Conservation (phyloP, 176 grass and related monocot genomes). For the Phoenix roebelenii region DNA sequence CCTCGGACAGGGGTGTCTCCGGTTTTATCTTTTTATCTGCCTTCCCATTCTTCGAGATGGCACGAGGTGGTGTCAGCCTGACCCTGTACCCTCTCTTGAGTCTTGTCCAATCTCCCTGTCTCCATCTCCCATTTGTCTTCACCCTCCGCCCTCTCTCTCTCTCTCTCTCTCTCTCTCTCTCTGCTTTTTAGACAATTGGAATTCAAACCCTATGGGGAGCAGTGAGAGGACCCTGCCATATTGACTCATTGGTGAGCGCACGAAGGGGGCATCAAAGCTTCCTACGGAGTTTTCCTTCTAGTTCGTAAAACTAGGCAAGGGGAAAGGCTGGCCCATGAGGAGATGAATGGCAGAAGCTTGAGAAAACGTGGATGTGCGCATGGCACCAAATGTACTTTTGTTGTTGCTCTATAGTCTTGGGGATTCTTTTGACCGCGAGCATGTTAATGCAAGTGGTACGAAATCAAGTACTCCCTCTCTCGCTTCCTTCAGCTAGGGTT, state of each 20-base stretch:
- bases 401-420: background rate
- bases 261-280: slow-evolving; percentile 2
- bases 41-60: slow-evolving; percentile 1
- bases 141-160: background rate
- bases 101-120: background rate
- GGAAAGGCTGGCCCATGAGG: background rate
- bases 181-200: background rate
- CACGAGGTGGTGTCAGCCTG: slow-evolving; percentile 9
- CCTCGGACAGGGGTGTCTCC: too few species aligned
- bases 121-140: background rate
- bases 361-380: slow-evolving; percentile 1
- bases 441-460: background rate
- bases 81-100: background rate
- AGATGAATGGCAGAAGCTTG: background rate
- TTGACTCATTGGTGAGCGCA: background rate
- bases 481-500: too few species aligned
- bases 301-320: too few species aligned
- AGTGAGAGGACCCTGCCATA: background rate
- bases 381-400: slow-evolving; percentile 1
- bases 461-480: background rate
- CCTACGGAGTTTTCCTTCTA: too few species aligned
- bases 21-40: background rate
- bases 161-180: background rate
- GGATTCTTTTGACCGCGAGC: background rate
- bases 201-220: background rate